phyloP scores from a whole-genome alignment of 179 eudicot species.

The Corrigiola litoralis region DNA sequence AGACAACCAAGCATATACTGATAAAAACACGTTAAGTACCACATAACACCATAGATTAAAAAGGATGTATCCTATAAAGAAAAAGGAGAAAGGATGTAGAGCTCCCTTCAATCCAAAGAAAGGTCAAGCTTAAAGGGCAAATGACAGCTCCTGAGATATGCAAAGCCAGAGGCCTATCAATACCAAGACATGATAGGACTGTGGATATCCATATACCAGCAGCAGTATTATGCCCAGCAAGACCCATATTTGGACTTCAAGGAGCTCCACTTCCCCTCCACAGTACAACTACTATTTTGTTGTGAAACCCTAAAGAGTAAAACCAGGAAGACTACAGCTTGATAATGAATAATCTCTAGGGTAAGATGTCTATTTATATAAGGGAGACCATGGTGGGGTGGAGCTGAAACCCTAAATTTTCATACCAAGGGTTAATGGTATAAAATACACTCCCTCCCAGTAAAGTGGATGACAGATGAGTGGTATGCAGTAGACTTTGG shows the following conservation, averaged over 20 bases:
- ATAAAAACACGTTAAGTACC: no score
- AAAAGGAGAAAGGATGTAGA: conserved; percentile 31
- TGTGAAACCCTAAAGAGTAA: background rate
- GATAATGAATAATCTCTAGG: no score
- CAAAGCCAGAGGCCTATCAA: conserved; percentile 49
- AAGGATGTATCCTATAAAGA: no score
- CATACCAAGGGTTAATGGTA: no score
- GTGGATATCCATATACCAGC: conserved; percentile 61
- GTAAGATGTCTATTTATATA: background rate
- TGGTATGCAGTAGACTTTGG: conserved; percentile 8
- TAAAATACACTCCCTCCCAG: no score
- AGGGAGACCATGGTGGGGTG: background rate
- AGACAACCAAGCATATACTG: no score
- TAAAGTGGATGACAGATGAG: conserved; percentile 13
- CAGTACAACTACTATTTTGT: background rate
- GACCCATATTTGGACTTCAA: conserved; percentile 62
- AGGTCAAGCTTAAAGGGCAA: conserved; percentile 33
- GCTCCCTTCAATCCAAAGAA: conserved; percentile 91
- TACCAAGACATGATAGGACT: conserved; percentile 24
- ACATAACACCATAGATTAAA: no score
- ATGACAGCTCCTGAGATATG: conserved; percentile 59
- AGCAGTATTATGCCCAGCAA: conserved; percentile 50
- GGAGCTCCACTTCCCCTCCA: conserved; percentile 55
- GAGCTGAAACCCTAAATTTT: no score
- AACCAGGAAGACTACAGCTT: background rate